These are phyloP conservation scores for Zygotorulaspora chibaensis DNA, from an alignment of 805 yeast genomes.

Conservation along the genomic window DNA sequence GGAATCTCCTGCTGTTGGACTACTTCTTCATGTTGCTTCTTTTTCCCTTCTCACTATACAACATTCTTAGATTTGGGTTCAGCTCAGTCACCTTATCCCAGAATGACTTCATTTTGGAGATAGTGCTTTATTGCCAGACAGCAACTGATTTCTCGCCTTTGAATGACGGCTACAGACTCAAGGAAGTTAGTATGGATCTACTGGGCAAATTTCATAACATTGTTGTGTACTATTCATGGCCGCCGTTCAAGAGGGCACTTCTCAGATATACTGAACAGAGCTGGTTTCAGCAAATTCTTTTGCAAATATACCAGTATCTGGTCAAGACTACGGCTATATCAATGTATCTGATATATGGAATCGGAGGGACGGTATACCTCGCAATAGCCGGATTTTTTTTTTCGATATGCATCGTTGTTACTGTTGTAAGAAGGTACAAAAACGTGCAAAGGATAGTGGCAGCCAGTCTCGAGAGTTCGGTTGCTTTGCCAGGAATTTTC, in stretches of 20 bases:
- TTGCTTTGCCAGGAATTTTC: conserved; percentile 14
- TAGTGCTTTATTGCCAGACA: conserved; percentile 23
- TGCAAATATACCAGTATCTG: conserved; percentile 13
- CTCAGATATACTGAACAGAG: conserved; percentile 1
- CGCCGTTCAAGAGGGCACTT: conserved; percentile 10
- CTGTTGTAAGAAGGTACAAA: conserved; percentile 27
- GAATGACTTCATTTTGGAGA: conserved; percentile 27
- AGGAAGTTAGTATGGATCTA: conserved; percentile 19
- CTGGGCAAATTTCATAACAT: conserved; percentile 34
- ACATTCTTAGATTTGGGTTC: conserved; percentile 27
- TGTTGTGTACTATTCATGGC: conserved; percentile 27
- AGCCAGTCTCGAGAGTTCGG: conserved; percentile 15
- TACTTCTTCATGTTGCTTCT: conserved; percentile 27
- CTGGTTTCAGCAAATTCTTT: conserved; percentile 3
- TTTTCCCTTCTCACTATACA: conserved; percentile 34
- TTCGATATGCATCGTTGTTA: conserved; percentile 27
- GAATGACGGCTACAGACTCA: conserved; percentile 14
- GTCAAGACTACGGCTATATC: conserved; percentile 23
- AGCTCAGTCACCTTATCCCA: conserved; percentile 30
- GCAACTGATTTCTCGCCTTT: conserved; percentile 27
- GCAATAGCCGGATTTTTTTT: conserved; percentile 32
- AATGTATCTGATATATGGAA: conserved; percentile 27
- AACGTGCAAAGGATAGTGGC: conserved; percentile 21
- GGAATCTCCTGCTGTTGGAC: conserved; percentile 29
- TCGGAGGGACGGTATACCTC: conserved; percentile 30